phyloP scores from a whole-genome alignment of 140 eudicot species.

The Flaveria floridana region DNA sequence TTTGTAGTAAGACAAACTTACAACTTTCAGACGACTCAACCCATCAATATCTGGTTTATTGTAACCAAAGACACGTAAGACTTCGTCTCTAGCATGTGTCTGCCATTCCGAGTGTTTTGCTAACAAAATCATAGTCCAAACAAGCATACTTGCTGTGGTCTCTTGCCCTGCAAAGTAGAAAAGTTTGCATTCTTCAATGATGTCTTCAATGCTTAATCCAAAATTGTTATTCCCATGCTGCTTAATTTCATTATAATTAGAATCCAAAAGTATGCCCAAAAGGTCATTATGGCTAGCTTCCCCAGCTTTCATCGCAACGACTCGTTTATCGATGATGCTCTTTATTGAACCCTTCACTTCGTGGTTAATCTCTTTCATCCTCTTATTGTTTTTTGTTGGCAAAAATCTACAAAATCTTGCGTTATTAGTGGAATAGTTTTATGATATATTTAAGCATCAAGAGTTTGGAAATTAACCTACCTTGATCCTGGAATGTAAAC shows the following conservation, averaged over 20 bases:
- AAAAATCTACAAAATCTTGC: not conserved
- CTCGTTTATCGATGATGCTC: constrained; percentile 24
- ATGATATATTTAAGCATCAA: not conserved
- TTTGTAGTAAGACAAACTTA: constrained; percentile 6
- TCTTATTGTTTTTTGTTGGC: constrained; percentile 25
- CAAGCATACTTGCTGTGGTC: constrained; percentile 30
- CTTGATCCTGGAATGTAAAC: constrained; percentile 42
- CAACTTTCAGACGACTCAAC: constrained; percentile 27
- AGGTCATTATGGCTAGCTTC: constrained; percentile 16
- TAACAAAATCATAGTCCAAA: constrained; percentile 35
- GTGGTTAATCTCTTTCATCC: constrained; percentile 22
- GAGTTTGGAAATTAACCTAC: constrained; percentile 10
- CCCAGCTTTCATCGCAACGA: constrained; percentile 6
- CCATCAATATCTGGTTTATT: constrained; percentile 22
- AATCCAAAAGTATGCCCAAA: constrained; percentile 29
- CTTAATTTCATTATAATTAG: constrained; percentile 22
- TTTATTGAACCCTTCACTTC: constrained; percentile 14
- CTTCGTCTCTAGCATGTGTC: constrained; percentile 30
- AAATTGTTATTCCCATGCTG: not conserved
- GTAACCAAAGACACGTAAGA: constrained; percentile 15
- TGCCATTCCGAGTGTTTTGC: constrained; percentile 34
- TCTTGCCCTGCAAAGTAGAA: constrained; percentile 44
- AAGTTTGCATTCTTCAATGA: constrained; percentile 37
- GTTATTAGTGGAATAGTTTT: not conserved
- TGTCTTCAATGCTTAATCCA: constrained; percentile 33